Conservation (phyloP, 2,329 filamentous ascomycete species). For the Fonsecaea erecta region DNA sequence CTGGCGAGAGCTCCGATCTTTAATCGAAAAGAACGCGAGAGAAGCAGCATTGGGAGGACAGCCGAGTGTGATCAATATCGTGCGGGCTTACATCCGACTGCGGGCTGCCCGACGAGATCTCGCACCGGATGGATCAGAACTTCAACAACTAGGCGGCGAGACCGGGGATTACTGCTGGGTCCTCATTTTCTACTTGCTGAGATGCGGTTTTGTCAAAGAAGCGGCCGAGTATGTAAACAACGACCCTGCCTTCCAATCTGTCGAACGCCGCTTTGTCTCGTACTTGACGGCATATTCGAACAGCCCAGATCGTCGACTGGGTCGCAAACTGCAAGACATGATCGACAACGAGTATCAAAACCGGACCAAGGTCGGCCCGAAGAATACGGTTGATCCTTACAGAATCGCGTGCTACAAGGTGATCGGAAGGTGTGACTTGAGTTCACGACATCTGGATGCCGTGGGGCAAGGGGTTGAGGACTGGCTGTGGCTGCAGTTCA, state of each 20-base stretch:
- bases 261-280: constrained; percentile 85
- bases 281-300: constrained; percentile 86
- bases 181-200: constrained; percentile 86
- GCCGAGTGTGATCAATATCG: constrained; percentile 85
- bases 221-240: constrained; percentile 85
- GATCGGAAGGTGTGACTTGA: constrained; percentile 75
- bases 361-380: constrained; percentile 78
- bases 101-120: constrained; percentile 80
- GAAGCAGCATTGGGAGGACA: constrained; percentile 89
- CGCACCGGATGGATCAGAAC: constrained; percentile 75
- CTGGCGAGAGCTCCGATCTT: constrained; percentile 73
- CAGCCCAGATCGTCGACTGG: constrained; percentile 75
- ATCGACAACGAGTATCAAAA: constrained; percentile 91
- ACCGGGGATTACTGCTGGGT: constrained; percentile 82
- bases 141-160: constrained; percentile 73
- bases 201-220: constrained; percentile 81
- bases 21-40: constrained; percentile 80
- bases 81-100: constrained; percentile 88
- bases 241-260: constrained; percentile 78
- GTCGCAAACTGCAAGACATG: constrained; percentile 78
- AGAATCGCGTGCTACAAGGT: constrained; percentile 98
- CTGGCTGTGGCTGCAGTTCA: constrained; percentile 71
- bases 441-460: constrained; percentile 60
- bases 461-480: constrained; percentile 67
- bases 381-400: constrained; percentile 89